phyloP scores from a whole-genome alignment of 768 basidiomycete species.

The Tulasnella sp. region DNA sequence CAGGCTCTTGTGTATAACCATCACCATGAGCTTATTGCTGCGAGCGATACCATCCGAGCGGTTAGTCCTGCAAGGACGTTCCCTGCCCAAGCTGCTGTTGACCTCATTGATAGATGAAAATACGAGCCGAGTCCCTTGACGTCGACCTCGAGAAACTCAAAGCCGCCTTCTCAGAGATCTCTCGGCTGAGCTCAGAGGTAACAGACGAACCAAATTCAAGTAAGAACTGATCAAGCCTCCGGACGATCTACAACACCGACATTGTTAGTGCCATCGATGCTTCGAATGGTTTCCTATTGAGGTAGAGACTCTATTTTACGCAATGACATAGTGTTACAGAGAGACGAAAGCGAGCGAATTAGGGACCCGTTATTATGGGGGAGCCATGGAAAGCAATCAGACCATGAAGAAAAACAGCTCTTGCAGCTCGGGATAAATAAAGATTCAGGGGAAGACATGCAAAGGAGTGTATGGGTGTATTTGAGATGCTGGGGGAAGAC shows the following conservation, averaged over 20 bases:
- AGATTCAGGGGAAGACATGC: background rate
- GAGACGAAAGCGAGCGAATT: background rate
- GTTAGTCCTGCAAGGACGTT: slow-evolving; percentile 33
- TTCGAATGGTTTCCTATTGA: too few species aligned
- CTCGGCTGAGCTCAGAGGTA: slow-evolving; percentile 53
- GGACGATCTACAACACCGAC: too few species aligned
- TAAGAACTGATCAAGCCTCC: background rate
- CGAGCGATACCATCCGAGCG: slow-evolving; percentile 80
- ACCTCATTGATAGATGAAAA: slow-evolving; percentile 55
- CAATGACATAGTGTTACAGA: background rate
- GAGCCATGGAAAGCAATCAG: background rate
- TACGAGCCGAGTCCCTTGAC: slow-evolving; percentile 75
- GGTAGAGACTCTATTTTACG: background rate
- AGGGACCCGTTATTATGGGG: background rate
- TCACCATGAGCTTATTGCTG: slow-evolving; percentile 89
- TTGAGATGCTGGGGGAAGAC: too few species aligned
- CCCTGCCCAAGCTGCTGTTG: background rate
- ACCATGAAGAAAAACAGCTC: background rate
- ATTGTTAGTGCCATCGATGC: too few species aligned
- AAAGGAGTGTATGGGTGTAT: too few species aligned
- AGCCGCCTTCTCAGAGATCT: slow-evolving; percentile 78
- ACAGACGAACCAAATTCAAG: slow-evolving; percentile 8
- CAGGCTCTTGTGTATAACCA: slow-evolving; percentile 92
- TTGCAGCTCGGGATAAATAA: background rate
- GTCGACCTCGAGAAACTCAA: slow-evolving; percentile 70